Evolutionary conservation across 768 basidiomycete species (phyloP).

Genomic region (Rhizopogon vesiculosus): DNA sequence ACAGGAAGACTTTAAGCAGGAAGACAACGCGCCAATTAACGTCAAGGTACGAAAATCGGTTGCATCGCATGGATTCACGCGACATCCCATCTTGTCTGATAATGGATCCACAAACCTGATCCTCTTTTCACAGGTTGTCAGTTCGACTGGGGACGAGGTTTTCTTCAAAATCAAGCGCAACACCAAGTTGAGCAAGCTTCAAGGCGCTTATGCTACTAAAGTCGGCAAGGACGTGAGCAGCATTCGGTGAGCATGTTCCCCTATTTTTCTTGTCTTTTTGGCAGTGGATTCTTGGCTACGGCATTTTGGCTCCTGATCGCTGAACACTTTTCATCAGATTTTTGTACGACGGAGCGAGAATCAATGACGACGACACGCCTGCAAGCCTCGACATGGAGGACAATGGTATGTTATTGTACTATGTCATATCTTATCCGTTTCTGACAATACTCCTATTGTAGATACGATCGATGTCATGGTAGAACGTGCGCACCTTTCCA

Average conservation of each 20-base stretch:
- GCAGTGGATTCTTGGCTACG: not conserved
- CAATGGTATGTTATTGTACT: conserved; percentile 50
- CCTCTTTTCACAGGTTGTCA: conserved; percentile 53
- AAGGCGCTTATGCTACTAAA: conserved; percentile 88
- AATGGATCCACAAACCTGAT: conserved; percentile 2
- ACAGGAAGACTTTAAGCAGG: conserved; percentile 47
- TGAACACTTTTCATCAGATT: conserved; percentile 48
- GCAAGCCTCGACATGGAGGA: conserved; percentile 84
- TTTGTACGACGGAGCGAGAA: conserved; percentile 84
- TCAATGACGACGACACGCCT: conserved; percentile 89
- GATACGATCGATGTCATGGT: conserved; percentile 98
- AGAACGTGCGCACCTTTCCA: conserved; percentile 63
- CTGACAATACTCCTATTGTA: conserved; percentile 17
- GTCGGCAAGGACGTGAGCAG: conserved; percentile 85
- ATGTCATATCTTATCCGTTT: conserved; percentile 2
- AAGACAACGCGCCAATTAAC: conserved; percentile 65
- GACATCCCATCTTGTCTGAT: not conserved
- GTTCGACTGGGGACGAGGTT: conserved; percentile 77
- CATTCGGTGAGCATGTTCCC: conserved; percentile 64
- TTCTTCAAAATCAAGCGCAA: conserved; percentile 97
- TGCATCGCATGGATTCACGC: not conserved
- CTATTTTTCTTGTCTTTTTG: not conserved
- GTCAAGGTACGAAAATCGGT: conserved; percentile 54
- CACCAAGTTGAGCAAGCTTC: conserved; percentile 89
- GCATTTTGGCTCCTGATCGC: not conserved